phyloP scores from a whole-genome alignment of 768 basidiomycete species.

The Piloderma croceum region DNA sequence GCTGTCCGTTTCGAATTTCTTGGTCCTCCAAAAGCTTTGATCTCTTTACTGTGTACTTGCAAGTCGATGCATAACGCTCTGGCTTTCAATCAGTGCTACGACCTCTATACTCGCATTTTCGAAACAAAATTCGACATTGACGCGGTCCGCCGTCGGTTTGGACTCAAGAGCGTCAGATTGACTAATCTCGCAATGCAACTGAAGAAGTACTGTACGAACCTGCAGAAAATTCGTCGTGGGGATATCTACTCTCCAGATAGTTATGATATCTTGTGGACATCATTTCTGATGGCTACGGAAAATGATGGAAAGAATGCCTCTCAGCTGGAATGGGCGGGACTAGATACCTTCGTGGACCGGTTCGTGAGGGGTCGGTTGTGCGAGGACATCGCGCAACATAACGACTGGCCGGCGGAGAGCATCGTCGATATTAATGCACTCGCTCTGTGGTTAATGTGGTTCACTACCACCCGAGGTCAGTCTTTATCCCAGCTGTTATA shows the following conservation, averaged over 20 bases:
- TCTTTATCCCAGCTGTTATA: no score
- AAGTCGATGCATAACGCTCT: constrained; percentile 35
- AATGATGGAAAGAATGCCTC: constrained; percentile 61
- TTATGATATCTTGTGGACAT: constrained; percentile 37
- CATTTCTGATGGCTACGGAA: constrained; percentile 55
- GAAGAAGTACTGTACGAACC: constrained; percentile 29
- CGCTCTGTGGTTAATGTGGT: constrained; percentile 62
- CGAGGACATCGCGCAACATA: constrained; percentile 25
- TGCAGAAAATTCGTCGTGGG: constrained; percentile 26
- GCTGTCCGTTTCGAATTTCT: constrained; percentile 35
- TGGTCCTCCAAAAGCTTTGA: constrained; percentile 42
- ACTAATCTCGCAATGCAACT: constrained; percentile 34
- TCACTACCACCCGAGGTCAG: constrained; percentile 50
- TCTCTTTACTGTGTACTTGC: constrained; percentile 45
- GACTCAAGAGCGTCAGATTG: constrained; percentile 32
- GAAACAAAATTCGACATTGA: constrained; percentile 48
- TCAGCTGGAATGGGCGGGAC: constrained; percentile 50
- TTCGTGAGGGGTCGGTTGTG: constrained; percentile 45
- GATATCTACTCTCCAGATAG: no score
- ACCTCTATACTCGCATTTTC: constrained; percentile 53
- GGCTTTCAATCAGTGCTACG: constrained; percentile 18
- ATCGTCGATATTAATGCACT: constrained; percentile 42
- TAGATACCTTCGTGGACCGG: constrained; percentile 39
- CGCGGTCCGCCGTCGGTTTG: constrained; percentile 49
- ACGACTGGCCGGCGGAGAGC: constrained; percentile 57